Evolutionary conservation across 1,284 basidiomycete species (phyloP), one percentile per base, ranked within the genome.

Genomic region (Thelephora terrestris): DNA sequence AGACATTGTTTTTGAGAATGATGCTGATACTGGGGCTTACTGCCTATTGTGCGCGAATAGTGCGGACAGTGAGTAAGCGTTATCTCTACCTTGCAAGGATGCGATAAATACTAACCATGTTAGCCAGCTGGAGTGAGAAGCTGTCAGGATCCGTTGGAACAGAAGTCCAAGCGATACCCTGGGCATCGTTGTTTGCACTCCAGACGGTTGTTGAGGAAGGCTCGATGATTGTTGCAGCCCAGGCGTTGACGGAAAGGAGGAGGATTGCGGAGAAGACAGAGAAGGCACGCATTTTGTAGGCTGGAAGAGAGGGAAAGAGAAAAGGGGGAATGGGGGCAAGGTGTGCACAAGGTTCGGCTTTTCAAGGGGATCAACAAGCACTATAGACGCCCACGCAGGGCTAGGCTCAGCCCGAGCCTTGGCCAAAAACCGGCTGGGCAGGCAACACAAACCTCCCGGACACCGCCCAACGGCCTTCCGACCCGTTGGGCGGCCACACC

Each of bases 111-210:
- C 71, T 53, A 50, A 76, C 85, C 61, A 71, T 63, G 66, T 89
- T 86, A 56, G 71, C 71, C 46, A 91, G 71, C 46, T 87, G 66
- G 45, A 76, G 71, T 10, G 81, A 77, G 64, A 91, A 90, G 66
- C 76, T 86, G 47, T 51, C 40, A 0, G 75, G 61, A 58, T 90
- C 86, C 17, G 82, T 83, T 51, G 51, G 51, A 52, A 87, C 85
- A n/a, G 71, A 71, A 2, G 65, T 50, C 86, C 87, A 90, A 17
- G 64, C 51, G 52, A 88, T 65, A 2, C 3, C 3, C 32, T 63
- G 69, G 61, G 90, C 85, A 45, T 71, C 57, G 18, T 79, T 79
- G 16, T 61, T 58, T 56, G 74, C 73, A 17, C 70, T 73, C 86
- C 85, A 91, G 47, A 71, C 73, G 24, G 72, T 58, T 36, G 57